Base-by-base conservation (phyloP, 257 asterid genomes). In the Penstemon newberryi region DNA sequence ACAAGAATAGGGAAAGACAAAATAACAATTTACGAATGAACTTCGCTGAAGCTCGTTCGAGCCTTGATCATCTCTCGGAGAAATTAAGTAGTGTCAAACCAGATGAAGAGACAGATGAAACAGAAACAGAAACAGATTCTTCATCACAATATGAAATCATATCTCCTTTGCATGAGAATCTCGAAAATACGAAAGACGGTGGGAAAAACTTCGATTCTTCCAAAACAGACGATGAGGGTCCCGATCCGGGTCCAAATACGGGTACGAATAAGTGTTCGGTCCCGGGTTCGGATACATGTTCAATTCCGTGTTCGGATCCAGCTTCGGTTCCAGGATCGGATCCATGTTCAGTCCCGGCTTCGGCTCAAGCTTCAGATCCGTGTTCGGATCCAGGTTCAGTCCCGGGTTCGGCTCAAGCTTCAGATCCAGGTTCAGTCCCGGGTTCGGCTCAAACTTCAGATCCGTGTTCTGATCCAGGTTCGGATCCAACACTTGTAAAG, bases 11-110 rank as follows among this genome's bases (percentile, higher is more conserved):
- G 25, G 92, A 83, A 71, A 77, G 72, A 61, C 85, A 84, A 42
- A 87, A 81, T 78, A 79, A 9, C 71, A 82, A 74, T 70, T 81
- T 93, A 8, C 87, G 78, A 38, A 58, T 84, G 7, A 77, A 74
- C 63, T 87, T 93, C 41, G 76, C 82, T 5, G 83, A 82, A 71
- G 93, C 95, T 8, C 78, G 78, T 52, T 69, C 81, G 3, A 90
- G 80, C 67, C 92, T 93, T 8, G 69, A 67, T 47, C 83, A 81
- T 10, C 77, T 93, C 60, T 85, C 92, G 3, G 85, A 84, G 74
- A 88, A 82, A 60, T 79, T 93, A 8, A 70, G 70, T 44, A 79
- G 54, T 10, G 85, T 89, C 9, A 86, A 76, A 77, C 91, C 90
- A 15, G 95, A 85, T 25, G 86, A 84, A 49, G 93, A 84, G 33